These are phyloP conservation scores for Oryza longistaminata DNA, from an alignment of 176 grass and related monocot genomes.

Conservation along the genomic window DNA sequence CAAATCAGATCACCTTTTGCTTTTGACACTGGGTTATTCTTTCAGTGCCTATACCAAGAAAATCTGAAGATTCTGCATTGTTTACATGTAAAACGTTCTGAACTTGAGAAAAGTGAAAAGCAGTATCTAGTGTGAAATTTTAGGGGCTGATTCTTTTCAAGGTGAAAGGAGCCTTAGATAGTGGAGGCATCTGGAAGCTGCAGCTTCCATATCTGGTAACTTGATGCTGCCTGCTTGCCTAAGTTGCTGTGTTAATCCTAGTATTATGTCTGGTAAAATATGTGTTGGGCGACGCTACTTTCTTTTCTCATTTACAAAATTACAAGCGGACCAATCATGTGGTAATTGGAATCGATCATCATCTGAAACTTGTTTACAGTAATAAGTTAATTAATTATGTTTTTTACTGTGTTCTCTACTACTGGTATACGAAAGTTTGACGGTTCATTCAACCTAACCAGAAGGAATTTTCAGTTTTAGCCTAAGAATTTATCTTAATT, in stretches of 20 bases:
- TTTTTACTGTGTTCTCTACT: no score
- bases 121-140: neutral
- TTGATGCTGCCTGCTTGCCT: neutral
- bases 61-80: neutral
- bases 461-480: neutral
- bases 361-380: neutral
- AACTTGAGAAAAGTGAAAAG: neutral
- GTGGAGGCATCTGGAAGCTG: neutral
- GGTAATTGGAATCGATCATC: no score
- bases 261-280: neutral
- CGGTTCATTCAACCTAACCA: neutral
- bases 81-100: conserved; percentile 8
- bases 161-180: neutral
- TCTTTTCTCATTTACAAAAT: neutral
- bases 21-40: neutral
- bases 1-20: neutral
- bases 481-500: no score
- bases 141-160: neutral
- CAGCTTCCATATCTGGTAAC: neutral
- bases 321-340: neutral
- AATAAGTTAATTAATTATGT: neutral
- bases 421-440: neutral
- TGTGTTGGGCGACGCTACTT: neutral
- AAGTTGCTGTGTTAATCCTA: neutral
- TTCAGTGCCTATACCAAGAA: neutral